These are phyloP conservation scores for Cryphonectria radicalis DNA, from an alignment of 2,329 filamentous ascomycete species.

Conservation along the genomic window DNA sequence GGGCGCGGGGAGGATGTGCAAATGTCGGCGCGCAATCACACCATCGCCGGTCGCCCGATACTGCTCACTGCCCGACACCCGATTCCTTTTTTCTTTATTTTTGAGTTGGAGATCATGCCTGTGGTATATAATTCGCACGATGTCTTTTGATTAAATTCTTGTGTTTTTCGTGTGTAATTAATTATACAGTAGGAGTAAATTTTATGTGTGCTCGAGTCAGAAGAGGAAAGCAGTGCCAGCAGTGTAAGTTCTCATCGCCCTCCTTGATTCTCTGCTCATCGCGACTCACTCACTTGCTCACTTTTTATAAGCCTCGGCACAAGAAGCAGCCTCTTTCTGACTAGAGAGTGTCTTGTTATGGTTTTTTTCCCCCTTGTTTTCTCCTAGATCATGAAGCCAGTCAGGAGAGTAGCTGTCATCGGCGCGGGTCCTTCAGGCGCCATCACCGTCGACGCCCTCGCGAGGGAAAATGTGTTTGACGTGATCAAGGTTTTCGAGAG, in stretches of 20 bases:
- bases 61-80: background rate
- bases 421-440: constrained; percentile 62
- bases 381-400: constrained; percentile 11
- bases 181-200: too few species aligned
- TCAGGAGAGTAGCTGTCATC: constrained; percentile 55
- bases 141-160: too few species aligned
- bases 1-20: constrained; percentile 9
- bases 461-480: constrained; percentile 59
- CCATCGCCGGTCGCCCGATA: background rate
- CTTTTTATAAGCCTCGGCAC: background rate
- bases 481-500: constrained; percentile 62
- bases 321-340: background rate
- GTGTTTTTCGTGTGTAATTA: too few species aligned
- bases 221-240: background rate
- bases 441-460: constrained; percentile 60
- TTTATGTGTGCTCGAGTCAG: background rate
- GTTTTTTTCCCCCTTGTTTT: background rate
- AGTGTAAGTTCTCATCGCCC: background rate
- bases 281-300: background rate
- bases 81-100: background rate
- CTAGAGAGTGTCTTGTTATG: background rate
- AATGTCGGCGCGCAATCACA: constrained; percentile 11
- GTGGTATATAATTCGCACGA: background rate
- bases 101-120: background rate
- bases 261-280: background rate